Evolutionary conservation across 2,329 filamentous ascomycete species (phyloP).

Genomic region (Paraphoma chrysanthemicola): DNA sequence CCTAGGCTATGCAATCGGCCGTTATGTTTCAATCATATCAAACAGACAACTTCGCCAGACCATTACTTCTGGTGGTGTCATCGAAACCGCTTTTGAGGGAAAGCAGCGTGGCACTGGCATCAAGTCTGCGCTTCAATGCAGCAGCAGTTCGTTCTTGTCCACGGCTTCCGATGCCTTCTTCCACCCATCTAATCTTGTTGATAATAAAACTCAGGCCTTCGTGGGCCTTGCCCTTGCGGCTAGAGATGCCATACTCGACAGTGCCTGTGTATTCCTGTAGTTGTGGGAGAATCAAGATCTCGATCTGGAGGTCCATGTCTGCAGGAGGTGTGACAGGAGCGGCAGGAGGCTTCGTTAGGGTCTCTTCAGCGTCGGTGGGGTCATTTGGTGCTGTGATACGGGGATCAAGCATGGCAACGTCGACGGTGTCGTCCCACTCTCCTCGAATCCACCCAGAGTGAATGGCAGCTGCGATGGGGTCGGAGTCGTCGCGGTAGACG

Average conservation of each 20-base stretch:
- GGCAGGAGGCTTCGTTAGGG: slow-evolving; percentile 49
- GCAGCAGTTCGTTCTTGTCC: slow-evolving; percentile 48
- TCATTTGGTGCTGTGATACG: slow-evolving; percentile 55
- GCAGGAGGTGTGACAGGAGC: slow-evolving; percentile 68
- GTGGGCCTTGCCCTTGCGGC: slow-evolving; percentile 80
- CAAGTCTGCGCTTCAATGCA: slow-evolving; percentile 45
- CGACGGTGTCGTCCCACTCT: slow-evolving; percentile 82
- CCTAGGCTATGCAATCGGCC: slow-evolving; percentile 14
- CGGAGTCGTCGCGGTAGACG: slow-evolving; percentile 94
- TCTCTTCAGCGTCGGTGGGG: slow-evolving; percentile 53
- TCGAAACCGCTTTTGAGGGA: slow-evolving; percentile 39
- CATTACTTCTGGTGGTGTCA: slow-evolving; percentile 27
- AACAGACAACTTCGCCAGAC: slow-evolving; percentile 37
- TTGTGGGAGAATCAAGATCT: slow-evolving; percentile 79
- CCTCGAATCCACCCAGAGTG: slow-evolving; percentile 92
- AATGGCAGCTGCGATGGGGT: slow-evolving; percentile 89
- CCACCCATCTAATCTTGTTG: slow-evolving; percentile 81
- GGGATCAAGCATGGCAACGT: slow-evolving; percentile 69
- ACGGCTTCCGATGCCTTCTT: slow-evolving; percentile 65
- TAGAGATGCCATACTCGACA: slow-evolving; percentile 81
- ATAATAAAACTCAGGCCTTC: slow-evolving; percentile 92
- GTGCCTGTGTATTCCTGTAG: slow-evolving; percentile 78
- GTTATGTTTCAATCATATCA: slow-evolving; percentile 3
- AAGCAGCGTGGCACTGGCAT: slow-evolving; percentile 44
- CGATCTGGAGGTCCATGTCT: slow-evolving; percentile 85